A percentile compares a stretch with the other conserved stretches of the same genome.
These are phyloP conservation scores for Solanum microdontum DNA, from an alignment of 257 asterid species.

Conservation along the genomic window DNA sequence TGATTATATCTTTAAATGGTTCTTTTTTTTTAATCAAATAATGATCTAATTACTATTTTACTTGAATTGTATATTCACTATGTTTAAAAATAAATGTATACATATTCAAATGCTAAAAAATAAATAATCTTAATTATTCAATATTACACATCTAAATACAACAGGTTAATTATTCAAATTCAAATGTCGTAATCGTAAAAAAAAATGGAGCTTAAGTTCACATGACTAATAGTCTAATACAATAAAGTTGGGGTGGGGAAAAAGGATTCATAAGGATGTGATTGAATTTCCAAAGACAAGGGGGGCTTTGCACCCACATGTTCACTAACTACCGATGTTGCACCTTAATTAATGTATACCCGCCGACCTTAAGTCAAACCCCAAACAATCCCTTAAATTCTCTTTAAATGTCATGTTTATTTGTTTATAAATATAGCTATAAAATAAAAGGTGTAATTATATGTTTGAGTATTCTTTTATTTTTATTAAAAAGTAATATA, in stretches of 20 bases:
- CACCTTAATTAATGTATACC: background rate
- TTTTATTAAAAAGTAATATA: background rate
- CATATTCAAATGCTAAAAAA: background rate
- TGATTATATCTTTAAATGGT: background rate
- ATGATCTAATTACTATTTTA: background rate
- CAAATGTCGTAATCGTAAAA: background rate
- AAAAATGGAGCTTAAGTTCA: background rate
- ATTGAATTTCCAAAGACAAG: background rate
- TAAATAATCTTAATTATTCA: no score
- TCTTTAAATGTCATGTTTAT: background rate
- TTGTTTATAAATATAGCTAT: no score
- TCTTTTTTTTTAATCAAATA: background rate
- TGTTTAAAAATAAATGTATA: background rate
- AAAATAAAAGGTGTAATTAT: background rate
- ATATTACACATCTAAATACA: no score
- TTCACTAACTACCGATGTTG: background rate
- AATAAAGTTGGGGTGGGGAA: background rate
- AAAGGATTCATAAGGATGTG: background rate
- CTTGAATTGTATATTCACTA: background rate
- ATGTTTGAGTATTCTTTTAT: no score
- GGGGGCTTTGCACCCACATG: background rate
- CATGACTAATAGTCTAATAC: background rate
- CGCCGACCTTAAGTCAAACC: background rate
- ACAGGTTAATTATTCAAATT: background rate
- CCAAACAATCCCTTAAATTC: background rate